Evolutionary conservation across 2,329 filamentous ascomycete species (phyloP).

Genomic region (Diaporthe caulivora): DNA sequence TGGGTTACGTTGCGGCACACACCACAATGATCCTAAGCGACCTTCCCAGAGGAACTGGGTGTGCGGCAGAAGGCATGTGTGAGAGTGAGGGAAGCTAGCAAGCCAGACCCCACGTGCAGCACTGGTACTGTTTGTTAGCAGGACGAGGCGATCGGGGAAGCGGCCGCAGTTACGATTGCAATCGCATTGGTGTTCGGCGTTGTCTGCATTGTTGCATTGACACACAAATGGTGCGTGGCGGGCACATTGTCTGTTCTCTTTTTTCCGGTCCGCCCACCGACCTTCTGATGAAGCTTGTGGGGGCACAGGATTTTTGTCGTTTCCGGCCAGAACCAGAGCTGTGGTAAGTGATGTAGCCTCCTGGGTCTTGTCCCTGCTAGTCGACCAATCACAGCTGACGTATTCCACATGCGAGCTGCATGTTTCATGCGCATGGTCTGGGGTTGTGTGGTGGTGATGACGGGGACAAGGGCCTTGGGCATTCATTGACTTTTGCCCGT

Average conservation of each 20-base stretch:
- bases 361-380: slow-evolving; percentile 4
- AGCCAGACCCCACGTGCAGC: slow-evolving; percentile 10
- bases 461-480: slow-evolving; percentile 14
- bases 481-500: slow-evolving; percentile 11
- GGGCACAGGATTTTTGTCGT: slow-evolving; percentile 28
- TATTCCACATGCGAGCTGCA: slow-evolving; percentile 30
- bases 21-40: slow-evolving; percentile 15
- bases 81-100: neutral
- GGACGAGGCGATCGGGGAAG: slow-evolving; percentile 5
- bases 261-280: neutral
- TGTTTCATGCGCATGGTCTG: slow-evolving; percentile 30
- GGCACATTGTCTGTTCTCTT: neutral
- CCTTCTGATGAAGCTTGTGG: slow-evolving; percentile 13
- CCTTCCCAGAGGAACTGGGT: slow-evolving; percentile 15
- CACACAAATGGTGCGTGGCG: neutral
- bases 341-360: slow-evolving; percentile 32
- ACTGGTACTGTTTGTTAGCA: neutral
- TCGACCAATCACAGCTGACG: slow-evolving; percentile 22
- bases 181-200: neutral
- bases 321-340: slow-evolving; percentile 30
- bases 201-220: neutral
- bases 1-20: slow-evolving; percentile 2
- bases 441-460: slow-evolving; percentile 26
- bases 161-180: neutral
- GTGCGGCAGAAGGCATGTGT: neutral